These are phyloP conservation scores for Baeospora myosura DNA, from an alignment of 1,284 basidiomycete species.

Conservation along the genomic window DNA sequence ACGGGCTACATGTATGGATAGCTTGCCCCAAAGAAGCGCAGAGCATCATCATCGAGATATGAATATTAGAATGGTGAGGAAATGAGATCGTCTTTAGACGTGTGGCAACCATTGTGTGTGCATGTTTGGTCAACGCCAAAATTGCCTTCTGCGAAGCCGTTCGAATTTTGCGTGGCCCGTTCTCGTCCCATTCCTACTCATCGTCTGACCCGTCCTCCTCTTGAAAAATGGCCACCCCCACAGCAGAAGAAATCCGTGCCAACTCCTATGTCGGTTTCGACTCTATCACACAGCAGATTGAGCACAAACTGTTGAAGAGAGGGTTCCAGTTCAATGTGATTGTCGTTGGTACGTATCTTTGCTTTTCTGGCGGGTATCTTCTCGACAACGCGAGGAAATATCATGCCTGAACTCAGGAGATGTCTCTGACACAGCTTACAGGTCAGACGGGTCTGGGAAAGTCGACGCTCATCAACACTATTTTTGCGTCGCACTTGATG, in stretches of 20 bases:
- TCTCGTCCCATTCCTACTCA: too few relatives aligned
- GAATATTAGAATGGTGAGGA: too few relatives aligned
- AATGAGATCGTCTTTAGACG: too few relatives aligned
- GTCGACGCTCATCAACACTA: conserved; percentile 97
- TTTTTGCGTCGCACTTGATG: conserved; percentile 96
- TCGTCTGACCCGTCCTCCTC: too few relatives aligned
- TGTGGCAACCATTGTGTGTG: too few relatives aligned
- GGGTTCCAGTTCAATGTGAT: conserved; percentile 99
- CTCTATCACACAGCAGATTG: conserved; percentile 95
- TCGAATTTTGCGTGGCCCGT: too few relatives aligned
- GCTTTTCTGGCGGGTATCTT: conserved; percentile 5
- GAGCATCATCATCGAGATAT: too few relatives aligned
- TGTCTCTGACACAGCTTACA: conserved; percentile 23
- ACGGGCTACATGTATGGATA: too few relatives aligned
- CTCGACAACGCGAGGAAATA: not conserved
- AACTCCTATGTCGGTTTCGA: conserved; percentile 91
- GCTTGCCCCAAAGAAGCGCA: too few relatives aligned
- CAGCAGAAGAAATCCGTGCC: conserved; percentile 74
- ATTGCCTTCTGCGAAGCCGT: too few relatives aligned
- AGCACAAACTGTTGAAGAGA: conserved; percentile 98
- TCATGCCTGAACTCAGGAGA: not conserved
- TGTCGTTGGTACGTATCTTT: conserved; percentile 67
- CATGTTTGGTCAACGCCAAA: too few relatives aligned
- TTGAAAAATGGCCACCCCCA: too few relatives aligned
- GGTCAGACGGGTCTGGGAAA: conserved; percentile 98